Percentiles rank a stretch among this genome's conserved stretches.
These are phyloP conservation scores for Cordyceps militaris DNA, from an alignment of 2,329 filamentous ascomycete genomes.

Conservation along the genomic window DNA sequence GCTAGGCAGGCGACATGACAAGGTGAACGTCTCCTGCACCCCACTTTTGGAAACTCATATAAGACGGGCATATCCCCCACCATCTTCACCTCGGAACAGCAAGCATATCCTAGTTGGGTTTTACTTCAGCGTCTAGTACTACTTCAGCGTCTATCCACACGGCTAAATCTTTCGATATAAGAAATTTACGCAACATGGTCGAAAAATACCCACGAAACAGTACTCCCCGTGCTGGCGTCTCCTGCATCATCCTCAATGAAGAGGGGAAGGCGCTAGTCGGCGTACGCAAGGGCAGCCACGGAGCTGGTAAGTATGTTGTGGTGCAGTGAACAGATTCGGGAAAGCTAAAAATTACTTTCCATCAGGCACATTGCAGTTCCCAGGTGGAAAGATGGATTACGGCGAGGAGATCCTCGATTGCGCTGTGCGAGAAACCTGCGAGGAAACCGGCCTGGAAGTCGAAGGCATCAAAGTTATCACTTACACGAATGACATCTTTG, in stretches of 20 bases:
- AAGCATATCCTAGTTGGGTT: not conserved
- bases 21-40: not conserved
- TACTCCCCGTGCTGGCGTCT: conserved; percentile 37
- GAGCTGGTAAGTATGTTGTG: conserved; percentile 33
- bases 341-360: not conserved
- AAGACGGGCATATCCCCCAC: not conserved
- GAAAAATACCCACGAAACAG: not conserved
- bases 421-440: conserved; percentile 58
- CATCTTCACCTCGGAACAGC: not conserved
- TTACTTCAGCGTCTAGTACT: too few species aligned
- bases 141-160: not conserved
- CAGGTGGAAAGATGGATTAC: conserved; percentile 69
- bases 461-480: conserved; percentile 45
- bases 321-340: not conserved
- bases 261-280: conserved; percentile 41
- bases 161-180: not conserved
- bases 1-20: not conserved
- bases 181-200: not conserved
- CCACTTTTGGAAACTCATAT: conserved; percentile 7
- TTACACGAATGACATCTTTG: conserved; percentile 62
- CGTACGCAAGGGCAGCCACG: conserved; percentile 41
- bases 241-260: conserved; percentile 36
- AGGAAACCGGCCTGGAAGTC: conserved; percentile 62
- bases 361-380: conserved; percentile 56
- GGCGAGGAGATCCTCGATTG: conserved; percentile 57